Evolutionary conservation across 208 protist species (phyloP), one percentile per base, ranked within the genome.

Genomic region (Crithidia expoeki): DNA sequence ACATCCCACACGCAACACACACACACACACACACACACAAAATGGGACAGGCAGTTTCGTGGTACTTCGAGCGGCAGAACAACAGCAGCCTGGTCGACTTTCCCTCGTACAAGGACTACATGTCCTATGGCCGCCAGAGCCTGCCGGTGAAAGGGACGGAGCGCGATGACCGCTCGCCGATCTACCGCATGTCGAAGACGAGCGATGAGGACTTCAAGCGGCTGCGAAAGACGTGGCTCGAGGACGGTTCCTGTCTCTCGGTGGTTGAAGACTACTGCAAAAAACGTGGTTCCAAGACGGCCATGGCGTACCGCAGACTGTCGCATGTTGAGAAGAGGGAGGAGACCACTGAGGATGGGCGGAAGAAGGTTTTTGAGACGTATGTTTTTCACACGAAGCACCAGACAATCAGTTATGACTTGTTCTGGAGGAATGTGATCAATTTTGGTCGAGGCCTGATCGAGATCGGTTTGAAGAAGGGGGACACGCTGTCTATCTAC

Each of bases 101-200:
- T 62, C 62, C 66, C 0, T 46, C 69, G 17, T 90, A 90, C 72
- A 42, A 68, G 52, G 55, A 61, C 23, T 94, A 83, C 60, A 61
- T 21, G 44, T 4, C 32, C 55, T 86, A 89, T 44, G 79, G 77
- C 40, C 62, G 73, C 2, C 83, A 91, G 60, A 44, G 69, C 23
- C 25, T 73, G 17, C 47, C 79, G 14, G 70, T 89, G 49, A 61
- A 68, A 21, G 81, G 73, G 23, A 90, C 74, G 6, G 84, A 83
- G 38, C 53, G 17, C 25, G 55, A 21, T 4, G 71, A 85, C 57
- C 79, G 69, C 50, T 92, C 89, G 1, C 30, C 74, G 17, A 88
- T 91, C 38, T 94, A 92, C 57, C 81, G 83, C 67, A 91, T 90
- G 82, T 57, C 72, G 16, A 87, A 84, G 17, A 85, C 71, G 0